Base-by-base conservation (phyloP, 2,329 filamentous ascomycete species). In the Cercospora berteroae region DNA sequence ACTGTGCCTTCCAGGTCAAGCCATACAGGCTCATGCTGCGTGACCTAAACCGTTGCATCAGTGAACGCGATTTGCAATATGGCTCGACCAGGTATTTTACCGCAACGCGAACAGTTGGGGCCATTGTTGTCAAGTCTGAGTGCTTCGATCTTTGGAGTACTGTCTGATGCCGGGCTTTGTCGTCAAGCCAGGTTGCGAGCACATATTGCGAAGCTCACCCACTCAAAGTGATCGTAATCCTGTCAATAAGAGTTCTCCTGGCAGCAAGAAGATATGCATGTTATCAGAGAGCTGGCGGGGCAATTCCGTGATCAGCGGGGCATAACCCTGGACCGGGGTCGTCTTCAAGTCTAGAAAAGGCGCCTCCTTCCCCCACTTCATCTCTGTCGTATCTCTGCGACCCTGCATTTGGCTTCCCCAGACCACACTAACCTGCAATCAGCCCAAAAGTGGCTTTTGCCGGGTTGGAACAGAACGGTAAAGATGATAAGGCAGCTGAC, bases 1-100 rank as follows among this genome's bases (percentile, higher is more conserved):
- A 89, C 83, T 1, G 82, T 80, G 0, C 75, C 83, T 7, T 82
- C 78, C 2, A 89, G 81, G 71, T 90, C 84, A 7, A 89, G 80
- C 86, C 87, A 89, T 1, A 80, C 82, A 0, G 87, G 86, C 75
- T 89, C 87, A 5, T 84, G 82, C 73, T 89, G 87, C 0, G 85
- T 82, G 12, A 84, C 69, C 84, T 29, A 82, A 84, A 5, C 86
- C 82, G 16, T 33, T 59, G 29, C 16, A 5, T 42, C 39, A 44
- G 27, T 10, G n/a, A 1, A 58, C 6, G 13, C 20, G 16, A 13
- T 16, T 7, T 16, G 5, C 13, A 16, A 12, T 27, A n/a, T 25
- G 20, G 2, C 23, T 29, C 5, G 13, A 16, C 27, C 5, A 52
- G 16, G 13, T 20, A 16, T 62, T 52, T 55, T 66, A 72, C 70